Evolutionary conservation across 176 grass and related monocot genomes (phyloP), one percentile per base, ranked within the genome.

Genomic region (Paspalum notatum): DNA sequence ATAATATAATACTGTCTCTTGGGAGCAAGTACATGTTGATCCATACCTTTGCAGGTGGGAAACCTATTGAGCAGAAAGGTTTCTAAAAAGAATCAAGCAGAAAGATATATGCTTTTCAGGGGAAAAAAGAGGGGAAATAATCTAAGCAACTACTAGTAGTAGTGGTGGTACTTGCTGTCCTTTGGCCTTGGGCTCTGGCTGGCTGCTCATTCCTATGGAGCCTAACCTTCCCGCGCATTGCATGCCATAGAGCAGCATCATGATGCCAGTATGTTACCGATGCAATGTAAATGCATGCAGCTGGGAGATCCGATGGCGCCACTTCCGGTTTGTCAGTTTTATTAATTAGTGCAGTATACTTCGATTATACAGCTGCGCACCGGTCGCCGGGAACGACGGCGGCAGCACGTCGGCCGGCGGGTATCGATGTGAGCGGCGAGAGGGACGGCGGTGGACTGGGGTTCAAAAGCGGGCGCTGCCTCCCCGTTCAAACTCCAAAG

Each of bases 201-300:
- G 3, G 64, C 57, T 49, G 26, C 85, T 72, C 73, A 82, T 83
- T 87, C 72, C 72, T 7, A 78, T 78, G 79, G 13, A 72, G 17
- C 57, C 65, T 83, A 56, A 78, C 13, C 56, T 59, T 4, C 21
- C 46, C 39, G 24, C 48, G 67, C 7, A 32, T 32, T 32, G 32
- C 32, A 32, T 32, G 32, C 32, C 32, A 27, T 53, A 71, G 66
- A 71, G 12, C 38, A 26, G 24, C 72, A 21, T 45, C 37, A 53
- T 78, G 38, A 67, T 43, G 65, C 5, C 0, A 67, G 6, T 12
- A 37, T 57, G 52, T 57, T 59, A 15, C 53, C 14, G 16, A 12
- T 57, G 71, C 26, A 66, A 38, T 32, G 32, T 32, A 8, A 43
- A 43, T 8, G 42, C 42, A 27, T 83, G 52, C 52, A 68, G n/a